These are phyloP conservation scores for Vigna unguiculata DNA, from an alignment of 306 rosid genomes.

Conservation along the genomic window DNA sequence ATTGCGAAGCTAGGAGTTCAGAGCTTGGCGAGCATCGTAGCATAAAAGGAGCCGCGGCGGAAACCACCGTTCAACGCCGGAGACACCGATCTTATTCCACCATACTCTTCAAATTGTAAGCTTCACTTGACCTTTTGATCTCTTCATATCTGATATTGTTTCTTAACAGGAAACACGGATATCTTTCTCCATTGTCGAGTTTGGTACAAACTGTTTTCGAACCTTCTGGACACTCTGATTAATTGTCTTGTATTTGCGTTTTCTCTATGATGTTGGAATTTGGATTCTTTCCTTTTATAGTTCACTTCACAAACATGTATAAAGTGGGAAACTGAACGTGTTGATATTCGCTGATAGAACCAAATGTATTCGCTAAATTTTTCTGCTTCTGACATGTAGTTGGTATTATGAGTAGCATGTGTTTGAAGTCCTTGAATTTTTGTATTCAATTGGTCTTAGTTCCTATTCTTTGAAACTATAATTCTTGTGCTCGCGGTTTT, in stretches of 20 bases:
- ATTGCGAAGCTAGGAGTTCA: not conserved
- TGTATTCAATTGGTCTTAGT: not conserved
- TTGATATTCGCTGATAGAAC: not conserved
- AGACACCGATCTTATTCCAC: not conserved
- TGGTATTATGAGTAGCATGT: not conserved
- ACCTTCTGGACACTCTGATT: not conserved
- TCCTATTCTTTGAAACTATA: not conserved
- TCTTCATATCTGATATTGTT: too few species aligned
- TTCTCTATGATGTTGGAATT: not conserved
- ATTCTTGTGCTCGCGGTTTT: not conserved
- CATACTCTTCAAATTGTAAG: not conserved
- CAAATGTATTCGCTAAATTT: not conserved
- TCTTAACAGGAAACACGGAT: too few species aligned
- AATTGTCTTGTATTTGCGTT: not conserved
- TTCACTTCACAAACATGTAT: not conserved
- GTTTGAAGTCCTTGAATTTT: not conserved
- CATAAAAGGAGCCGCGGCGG: not conserved
- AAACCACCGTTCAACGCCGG: not conserved
- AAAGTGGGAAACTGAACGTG: not conserved
- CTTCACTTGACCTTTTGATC: not conserved
- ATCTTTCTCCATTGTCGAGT: not conserved
- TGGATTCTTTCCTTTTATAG: not conserved
- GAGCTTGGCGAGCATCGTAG: not conserved
- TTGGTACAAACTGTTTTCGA: too few species aligned
- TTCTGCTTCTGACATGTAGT: not conserved